Percentiles rank a stretch among this genome's conserved stretches.
phyloP scores from a whole-genome alignment of 306 rosid species.

The Datisca glomerata region DNA sequence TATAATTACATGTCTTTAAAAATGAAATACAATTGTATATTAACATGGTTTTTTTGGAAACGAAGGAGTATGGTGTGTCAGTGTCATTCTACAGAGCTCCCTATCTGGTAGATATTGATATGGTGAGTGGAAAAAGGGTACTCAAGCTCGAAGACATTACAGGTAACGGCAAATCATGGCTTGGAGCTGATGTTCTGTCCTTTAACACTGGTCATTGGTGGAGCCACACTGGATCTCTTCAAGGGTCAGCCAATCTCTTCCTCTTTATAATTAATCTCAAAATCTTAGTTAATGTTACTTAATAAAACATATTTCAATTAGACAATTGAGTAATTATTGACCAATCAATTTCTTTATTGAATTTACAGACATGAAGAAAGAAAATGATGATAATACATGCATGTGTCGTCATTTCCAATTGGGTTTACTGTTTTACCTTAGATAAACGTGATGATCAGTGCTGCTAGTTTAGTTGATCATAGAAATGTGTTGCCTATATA shows the following conservation, averaged over 20 bases:
- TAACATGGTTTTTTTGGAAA: too few relatives aligned
- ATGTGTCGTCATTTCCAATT: background rate
- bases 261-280: too few relatives aligned
- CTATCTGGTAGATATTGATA: conserved; percentile 65
- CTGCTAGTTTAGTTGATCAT: background rate
- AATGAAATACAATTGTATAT: too few relatives aligned
- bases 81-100: conserved; percentile 62
- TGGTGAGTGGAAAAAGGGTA: conserved; percentile 61
- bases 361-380: too few relatives aligned
- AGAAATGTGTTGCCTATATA: background rate
- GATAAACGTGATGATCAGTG: background rate
- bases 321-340: too few relatives aligned
- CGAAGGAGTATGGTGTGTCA: conserved; percentile 79
- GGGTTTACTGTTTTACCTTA: too few relatives aligned
- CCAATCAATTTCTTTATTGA: too few relatives aligned
- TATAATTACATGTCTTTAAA: too few relatives aligned
- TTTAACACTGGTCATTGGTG: conserved; percentile 98
- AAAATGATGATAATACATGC: background rate
- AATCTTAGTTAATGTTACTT: too few relatives aligned
- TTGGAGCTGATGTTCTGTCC: conserved; percentile 54
- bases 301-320: too few relatives aligned
- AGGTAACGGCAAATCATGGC: conserved; percentile 56
- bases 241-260: conserved; percentile 40
- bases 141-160: conserved; percentile 54
- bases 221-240: conserved; percentile 72